Conservation (phyloP, 208 protist genomes). For the Leishmania arabica region DNA sequence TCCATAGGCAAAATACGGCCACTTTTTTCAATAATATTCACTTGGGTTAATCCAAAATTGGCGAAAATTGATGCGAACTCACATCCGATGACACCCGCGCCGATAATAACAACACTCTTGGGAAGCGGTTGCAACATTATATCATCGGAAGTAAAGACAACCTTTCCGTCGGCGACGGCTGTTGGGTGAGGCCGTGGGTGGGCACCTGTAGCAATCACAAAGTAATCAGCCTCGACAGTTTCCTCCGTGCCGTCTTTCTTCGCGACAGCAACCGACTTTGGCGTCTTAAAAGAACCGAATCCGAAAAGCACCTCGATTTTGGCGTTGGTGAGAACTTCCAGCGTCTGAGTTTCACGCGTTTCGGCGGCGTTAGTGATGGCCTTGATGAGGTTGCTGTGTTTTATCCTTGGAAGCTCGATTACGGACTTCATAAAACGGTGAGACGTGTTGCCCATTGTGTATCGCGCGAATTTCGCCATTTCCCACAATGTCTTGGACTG, state of each 20-base stretch:
- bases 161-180: slow-evolving; percentile 71
- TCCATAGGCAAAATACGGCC: slow-evolving; percentile 88
- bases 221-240: slow-evolving; percentile 76
- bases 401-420: slow-evolving; percentile 53
- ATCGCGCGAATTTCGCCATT: slow-evolving; percentile 83
- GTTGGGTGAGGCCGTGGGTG: slow-evolving; percentile 78
- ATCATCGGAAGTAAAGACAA: slow-evolving; percentile 90
- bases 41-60: slow-evolving; percentile 86
- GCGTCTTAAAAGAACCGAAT: slow-evolving; percentile 54
- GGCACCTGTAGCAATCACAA: slow-evolving; percentile 87
- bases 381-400: slow-evolving; percentile 61
- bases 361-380: slow-evolving; percentile 60
- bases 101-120: slow-evolving; percentile 90
- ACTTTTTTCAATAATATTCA: slow-evolving; percentile 89
- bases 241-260: slow-evolving; percentile 44
- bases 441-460: slow-evolving; percentile 49
- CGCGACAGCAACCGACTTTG: slow-evolving; percentile 45
- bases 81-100: slow-evolving; percentile 92
- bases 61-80: slow-evolving; percentile 93
- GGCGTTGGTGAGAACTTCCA: slow-evolving; percentile 56
- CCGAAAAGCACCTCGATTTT: slow-evolving; percentile 58
- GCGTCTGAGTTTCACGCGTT: slow-evolving; percentile 69
- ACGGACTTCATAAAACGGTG: slow-evolving; percentile 59
- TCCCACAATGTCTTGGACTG: slow-evolving; percentile 93
- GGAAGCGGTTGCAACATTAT: slow-evolving; percentile 88